Conservation (phyloP, 148 eudicot species). For the Rhododendron ferrugineum region DNA sequence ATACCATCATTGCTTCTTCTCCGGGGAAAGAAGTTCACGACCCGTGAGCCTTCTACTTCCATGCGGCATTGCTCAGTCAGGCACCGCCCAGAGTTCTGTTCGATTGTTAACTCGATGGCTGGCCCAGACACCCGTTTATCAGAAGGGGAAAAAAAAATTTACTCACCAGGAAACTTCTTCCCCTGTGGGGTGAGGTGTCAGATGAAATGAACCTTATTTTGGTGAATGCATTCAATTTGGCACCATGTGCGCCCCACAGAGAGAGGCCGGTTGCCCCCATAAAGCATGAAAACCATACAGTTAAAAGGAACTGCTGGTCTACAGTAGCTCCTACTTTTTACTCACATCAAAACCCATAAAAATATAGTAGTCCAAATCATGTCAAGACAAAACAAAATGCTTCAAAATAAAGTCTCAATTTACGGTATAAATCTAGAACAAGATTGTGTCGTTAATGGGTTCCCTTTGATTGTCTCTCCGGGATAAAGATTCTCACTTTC, state of each 20-base stretch:
- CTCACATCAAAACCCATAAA: background rate
- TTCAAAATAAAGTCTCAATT: background rate
- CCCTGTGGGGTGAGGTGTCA: background rate
- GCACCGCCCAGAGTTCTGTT: background rate
- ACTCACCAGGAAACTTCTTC: background rate
- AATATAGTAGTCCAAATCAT: background rate
- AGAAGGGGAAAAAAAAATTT: too few species aligned
- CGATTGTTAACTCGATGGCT: background rate
- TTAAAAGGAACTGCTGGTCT: background rate
- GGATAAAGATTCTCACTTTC: too few species aligned
- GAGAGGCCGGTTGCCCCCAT: background rate
- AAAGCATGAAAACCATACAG: background rate
- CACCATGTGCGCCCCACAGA: background rate
- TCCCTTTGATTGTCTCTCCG: background rate
- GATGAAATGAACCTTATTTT: background rate
- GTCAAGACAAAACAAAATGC: background rate
- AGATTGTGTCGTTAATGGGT: too few species aligned
- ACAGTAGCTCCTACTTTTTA: background rate
- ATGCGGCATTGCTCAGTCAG: too few species aligned
- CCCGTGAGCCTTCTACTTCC: too few species aligned
- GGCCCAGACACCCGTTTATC: background rate
- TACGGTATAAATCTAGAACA: background rate
- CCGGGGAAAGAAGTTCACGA: too few species aligned
- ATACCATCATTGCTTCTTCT: too few species aligned
- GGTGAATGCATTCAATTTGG: background rate